Evolutionary conservation across 1,139 yeast genomes (phyloP).

Genomic region (Pichia sp.): DNA sequence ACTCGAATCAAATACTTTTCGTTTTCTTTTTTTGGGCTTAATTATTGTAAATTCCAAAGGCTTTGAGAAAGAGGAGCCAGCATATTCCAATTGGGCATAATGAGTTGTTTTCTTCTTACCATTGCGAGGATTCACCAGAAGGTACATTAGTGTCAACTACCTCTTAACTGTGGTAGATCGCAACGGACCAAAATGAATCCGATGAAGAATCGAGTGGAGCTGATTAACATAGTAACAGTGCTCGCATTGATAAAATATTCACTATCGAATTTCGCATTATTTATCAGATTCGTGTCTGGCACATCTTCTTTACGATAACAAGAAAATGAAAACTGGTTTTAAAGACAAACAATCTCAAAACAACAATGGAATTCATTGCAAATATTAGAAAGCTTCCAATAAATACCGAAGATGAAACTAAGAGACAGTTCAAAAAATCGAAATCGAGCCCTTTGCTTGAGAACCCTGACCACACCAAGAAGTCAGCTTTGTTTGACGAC

Average conservation of each 20-base stretch:
- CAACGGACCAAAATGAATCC: too few species aligned
- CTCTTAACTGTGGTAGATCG: too few species aligned
- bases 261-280: too few species aligned
- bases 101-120: background rate
- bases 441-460: background rate
- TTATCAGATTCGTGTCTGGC: too few species aligned
- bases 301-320: too few species aligned
- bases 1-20: background rate
- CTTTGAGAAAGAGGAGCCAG: background rate
- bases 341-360: too few species aligned
- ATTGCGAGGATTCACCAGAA: background rate
- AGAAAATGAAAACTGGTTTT: too few species aligned
- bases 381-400: background rate
- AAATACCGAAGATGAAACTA: background rate
- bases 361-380: too few species aligned
- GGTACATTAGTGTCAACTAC: background rate
- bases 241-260: too few species aligned
- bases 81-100: background rate
- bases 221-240: too few species aligned
- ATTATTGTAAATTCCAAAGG: background rate
- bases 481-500: background rate
- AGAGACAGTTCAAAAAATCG: background rate
- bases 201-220: too few species aligned
- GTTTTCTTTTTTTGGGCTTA: background rate
- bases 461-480: background rate